Percentiles rank a stretch among this genome's conserved stretches.
phyloP scores from a whole-genome alignment of 2,329 filamentous ascomycete species.

The Pseudocercospora macadamiae region DNA sequence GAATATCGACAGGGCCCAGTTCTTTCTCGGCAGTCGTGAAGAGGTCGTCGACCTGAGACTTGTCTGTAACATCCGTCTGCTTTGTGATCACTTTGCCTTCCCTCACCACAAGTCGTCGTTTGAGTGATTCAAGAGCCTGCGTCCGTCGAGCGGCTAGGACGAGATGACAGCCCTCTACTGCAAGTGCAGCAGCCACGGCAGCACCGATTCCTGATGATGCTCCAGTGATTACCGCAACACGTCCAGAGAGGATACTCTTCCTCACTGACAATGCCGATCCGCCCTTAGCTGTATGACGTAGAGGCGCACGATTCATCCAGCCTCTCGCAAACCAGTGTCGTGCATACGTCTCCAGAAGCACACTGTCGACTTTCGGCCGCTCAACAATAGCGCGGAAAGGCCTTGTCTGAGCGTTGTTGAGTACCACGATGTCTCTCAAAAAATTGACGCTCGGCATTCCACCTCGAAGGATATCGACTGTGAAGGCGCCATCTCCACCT shows the following conservation, averaged over 20 bases:
- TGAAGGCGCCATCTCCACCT: slow-evolving; percentile 72
- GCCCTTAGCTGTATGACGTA: slow-evolving; percentile 51
- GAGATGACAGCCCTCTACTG: slow-evolving; percentile 71
- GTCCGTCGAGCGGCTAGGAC: slow-evolving; percentile 72
- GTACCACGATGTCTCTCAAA: slow-evolving; percentile 69
- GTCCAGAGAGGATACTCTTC: slow-evolving; percentile 65
- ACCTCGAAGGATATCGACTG: slow-evolving; percentile 75
- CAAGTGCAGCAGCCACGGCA: slow-evolving; percentile 70
- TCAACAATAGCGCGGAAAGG: slow-evolving; percentile 62
- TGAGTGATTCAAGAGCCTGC: slow-evolving; percentile 69
- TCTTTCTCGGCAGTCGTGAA: slow-evolving; percentile 61
- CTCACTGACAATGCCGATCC: slow-evolving; percentile 49
- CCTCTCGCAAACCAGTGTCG: slow-evolving; percentile 80
- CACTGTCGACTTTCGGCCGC: slow-evolving; percentile 69
- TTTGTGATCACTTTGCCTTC: slow-evolving; percentile 69
- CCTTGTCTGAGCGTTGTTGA: slow-evolving; percentile 70
- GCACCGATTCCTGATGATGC: slow-evolving; percentile 80
- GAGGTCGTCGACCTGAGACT: slow-evolving; percentile 67
- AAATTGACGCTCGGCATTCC: slow-evolving; percentile 79
- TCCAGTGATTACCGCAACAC: slow-evolving; percentile 76
- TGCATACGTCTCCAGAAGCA: slow-evolving; percentile 75
- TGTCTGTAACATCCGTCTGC: slow-evolving; percentile 73
- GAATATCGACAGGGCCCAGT: slow-evolving; percentile 74
- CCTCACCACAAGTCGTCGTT: slow-evolving; percentile 59
- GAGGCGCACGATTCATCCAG: slow-evolving; percentile 69